Base-by-base conservation (phyloP, 306 rosid species). In the Sindora glabra region DNA sequence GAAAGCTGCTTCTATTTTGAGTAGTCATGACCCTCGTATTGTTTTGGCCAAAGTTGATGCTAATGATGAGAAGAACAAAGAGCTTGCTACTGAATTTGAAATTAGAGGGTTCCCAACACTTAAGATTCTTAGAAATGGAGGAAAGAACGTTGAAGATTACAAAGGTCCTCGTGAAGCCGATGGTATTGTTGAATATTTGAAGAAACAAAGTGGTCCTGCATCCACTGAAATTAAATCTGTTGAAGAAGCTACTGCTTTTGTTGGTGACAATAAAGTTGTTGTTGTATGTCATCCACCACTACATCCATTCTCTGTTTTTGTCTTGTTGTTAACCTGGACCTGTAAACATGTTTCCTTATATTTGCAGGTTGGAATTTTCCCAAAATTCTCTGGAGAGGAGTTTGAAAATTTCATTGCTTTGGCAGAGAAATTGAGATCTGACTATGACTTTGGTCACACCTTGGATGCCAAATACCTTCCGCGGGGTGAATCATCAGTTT, bases 161-260 rank as follows among this genome's bases (percentile, higher is more conserved):
- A 83, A 92, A 51, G 99, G 99, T 16, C 99, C 95, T 24, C 80
- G 85, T n/a, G 95, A 86, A 21, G 86, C 96, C 1, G 90, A 89
- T 41, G 96, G 99, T 46, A 92, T 92, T 42, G 87, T 89, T 36
- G 79, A 74, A 14, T 86, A 92, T 62, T 36, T 92, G 74, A 86
- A 89, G 89, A 89, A 78, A 54, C 96, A 89, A 47, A 80, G 80
- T 33, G 99, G 99, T 26, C 99, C 99, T 40, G 75, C 95, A 18
- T 78, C 99, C 17, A 66, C 59, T 29, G 96, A 86, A 75, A 54
- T 89, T 34, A 86, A 80, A 69, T 79, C 94, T 33, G 81, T 33
- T 2, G 96, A 86, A 17, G 96, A 70, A 22, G 95, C 94, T 39
- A 59, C 41, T 33, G 69, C 59, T 47, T 48, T 92, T 25, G 27